Conservation (phyloP, 345 rosid species). For the Sapria himalayana region DNA sequence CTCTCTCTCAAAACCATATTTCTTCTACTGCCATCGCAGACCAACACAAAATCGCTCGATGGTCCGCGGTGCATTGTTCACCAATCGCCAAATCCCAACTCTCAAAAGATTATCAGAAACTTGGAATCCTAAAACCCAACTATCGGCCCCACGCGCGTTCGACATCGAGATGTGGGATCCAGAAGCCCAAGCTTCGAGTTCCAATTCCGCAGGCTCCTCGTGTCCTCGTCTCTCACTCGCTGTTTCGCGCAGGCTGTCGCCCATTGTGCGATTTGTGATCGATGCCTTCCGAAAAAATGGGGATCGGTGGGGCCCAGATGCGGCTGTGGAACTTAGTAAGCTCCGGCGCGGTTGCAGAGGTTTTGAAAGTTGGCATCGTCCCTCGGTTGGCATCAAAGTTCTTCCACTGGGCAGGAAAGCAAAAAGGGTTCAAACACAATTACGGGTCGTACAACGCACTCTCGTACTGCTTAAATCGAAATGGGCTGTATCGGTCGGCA, state of each 20-base stretch:
- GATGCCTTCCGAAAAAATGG: slow-evolving; percentile 50
- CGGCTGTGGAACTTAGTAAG: slow-evolving; percentile 44
- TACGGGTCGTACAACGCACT: slow-evolving; percentile 75
- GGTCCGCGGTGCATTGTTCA: slow-evolving; percentile 56
- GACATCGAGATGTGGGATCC: slow-evolving; percentile 63
- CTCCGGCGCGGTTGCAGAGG: slow-evolving; percentile 90
- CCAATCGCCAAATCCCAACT: slow-evolving; percentile 52
- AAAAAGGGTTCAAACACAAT: slow-evolving; percentile 55
- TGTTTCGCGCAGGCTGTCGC: slow-evolving; percentile 35
- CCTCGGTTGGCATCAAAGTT: slow-evolving; percentile 49
- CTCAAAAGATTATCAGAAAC: too few species aligned
- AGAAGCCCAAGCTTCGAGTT: slow-evolving; percentile 9
- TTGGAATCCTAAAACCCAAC: too few species aligned
- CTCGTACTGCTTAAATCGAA: slow-evolving; percentile 64
- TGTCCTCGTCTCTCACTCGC: slow-evolving; percentile 14
- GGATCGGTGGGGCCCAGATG: slow-evolving; percentile 42
- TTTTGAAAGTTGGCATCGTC: slow-evolving; percentile 34
- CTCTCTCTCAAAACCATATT: slow-evolving; percentile 38
- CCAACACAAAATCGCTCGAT: slow-evolving; percentile 67
- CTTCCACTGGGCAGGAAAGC: slow-evolving; percentile 91
- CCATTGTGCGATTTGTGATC: slow-evolving; percentile 61
- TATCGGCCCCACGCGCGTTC: slow-evolving; percentile 27
- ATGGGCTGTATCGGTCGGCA: slow-evolving; percentile 44
- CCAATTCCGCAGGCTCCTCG: slow-evolving; percentile 10
- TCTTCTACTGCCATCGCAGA: slow-evolving; percentile 65